Conservation (phyloP, 352 stramenopile genomes). For the Phytophthora sp. region DNA sequence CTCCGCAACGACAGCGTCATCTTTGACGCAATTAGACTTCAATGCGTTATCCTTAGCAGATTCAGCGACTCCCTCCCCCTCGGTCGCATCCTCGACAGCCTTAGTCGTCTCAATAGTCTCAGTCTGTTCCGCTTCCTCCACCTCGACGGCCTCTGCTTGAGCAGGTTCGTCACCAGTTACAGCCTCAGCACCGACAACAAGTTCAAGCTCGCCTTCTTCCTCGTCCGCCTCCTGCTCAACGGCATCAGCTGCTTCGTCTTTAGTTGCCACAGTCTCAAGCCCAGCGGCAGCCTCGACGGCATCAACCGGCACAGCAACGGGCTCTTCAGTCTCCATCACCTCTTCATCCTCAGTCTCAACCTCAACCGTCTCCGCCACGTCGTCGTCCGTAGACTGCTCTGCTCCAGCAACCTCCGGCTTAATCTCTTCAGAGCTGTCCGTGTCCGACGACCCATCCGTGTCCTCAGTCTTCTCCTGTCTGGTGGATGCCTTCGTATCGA, state of each 20-base stretch:
- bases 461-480: background rate
- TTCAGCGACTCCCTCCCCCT: background rate
- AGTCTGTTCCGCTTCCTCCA: background rate
- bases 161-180: background rate
- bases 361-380: background rate
- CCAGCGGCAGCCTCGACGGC: background rate
- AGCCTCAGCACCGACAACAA: background rate
- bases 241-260: background rate
- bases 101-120: no score
- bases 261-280: background rate
- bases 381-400: slow-evolving; percentile 1
- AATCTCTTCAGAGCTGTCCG: slow-evolving; percentile 15
- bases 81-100: no score
- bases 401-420: background rate
- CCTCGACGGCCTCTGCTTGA: background rate
- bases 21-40: background rate
- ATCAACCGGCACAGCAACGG: background rate
- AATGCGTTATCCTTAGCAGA: background rate
- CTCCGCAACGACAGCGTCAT: background rate
- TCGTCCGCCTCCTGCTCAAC: background rate
- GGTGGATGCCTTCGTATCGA: background rate
- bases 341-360: background rate
- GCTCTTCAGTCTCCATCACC: background rate
- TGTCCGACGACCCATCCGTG: slow-evolving; percentile 9
- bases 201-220: background rate